Base-by-base conservation (phyloP, 306 rosid species). In the Cercis canadensis region DNA sequence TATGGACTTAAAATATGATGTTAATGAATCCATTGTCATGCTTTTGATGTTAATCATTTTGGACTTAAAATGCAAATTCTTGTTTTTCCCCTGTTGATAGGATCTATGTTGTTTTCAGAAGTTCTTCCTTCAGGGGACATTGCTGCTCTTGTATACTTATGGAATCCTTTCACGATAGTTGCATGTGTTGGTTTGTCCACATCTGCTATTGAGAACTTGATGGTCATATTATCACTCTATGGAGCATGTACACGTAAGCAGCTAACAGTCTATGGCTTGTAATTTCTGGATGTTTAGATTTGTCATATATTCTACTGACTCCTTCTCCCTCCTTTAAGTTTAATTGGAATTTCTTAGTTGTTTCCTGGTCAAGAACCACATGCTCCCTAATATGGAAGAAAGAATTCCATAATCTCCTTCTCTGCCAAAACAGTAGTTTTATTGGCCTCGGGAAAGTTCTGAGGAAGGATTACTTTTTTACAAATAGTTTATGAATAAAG, bases 171-270 rank as follows among this genome's bases (percentile, higher is more conserved):
- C 78, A 80, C 87, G 4, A 61, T 76, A 59, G 82, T 53, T 63
- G 80, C 82, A 54, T 83, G 87, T 1, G 85, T 83, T 37, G 87
- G 87, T 76, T 73, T 80, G 60, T 83, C 85, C 56, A 80, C 87
- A 47, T 83, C 87, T 58, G 72, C 80, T 63, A 64, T 83, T 52
- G 87, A 80, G 63, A 83, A 83, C 63, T 47, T 80, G 74, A 69
- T 73, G 82, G 32, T 80, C 59, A 74, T 80, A 76, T 61, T 76
- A 55, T 80, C 78, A 18, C 80, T 83, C 50, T 83, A 83, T 79
- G 87, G 84, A 79, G 87, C 77, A 43, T 83, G 84, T 16, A 34
- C 39, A 33, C 59, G 84, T 83, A 83, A 79, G 87, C 29, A 67
- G 53, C 79, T 61, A 55, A 66, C 33, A 15, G 50, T 32, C 50